Percentiles rank a stretch among this genome's conserved stretches.
phyloP scores from a whole-genome alignment of 2,329 filamentous ascomycete genomes.

The Fusarium subglutinans region DNA sequence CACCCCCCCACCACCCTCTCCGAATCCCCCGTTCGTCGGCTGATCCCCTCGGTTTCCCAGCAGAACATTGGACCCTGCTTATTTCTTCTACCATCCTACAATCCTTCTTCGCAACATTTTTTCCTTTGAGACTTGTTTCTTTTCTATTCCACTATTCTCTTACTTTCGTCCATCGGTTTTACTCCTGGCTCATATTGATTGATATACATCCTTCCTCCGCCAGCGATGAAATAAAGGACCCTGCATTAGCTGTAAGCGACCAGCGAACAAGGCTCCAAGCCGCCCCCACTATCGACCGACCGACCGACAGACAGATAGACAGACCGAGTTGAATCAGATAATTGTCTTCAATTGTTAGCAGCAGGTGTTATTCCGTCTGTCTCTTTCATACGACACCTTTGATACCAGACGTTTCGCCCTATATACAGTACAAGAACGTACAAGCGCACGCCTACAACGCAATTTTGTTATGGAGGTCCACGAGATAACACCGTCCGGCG shows the following conservation, averaged over 20 bases:
- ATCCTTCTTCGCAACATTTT: conserved; percentile 23
- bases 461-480: conserved; percentile 38
- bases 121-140: conserved; percentile 5
- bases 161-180: background rate
- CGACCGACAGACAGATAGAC: background rate
- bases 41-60: conserved; percentile 36
- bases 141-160: conserved; percentile 7
- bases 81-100: background rate
- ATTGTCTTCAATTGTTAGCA: conserved; percentile 6
- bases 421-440: background rate
- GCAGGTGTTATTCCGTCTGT: background rate
- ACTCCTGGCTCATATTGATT: background rate
- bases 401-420: background rate
- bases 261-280: conserved; percentile 23
- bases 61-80: conserved; percentile 14
- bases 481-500: conserved; percentile 36
- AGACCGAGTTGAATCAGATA: conserved; percentile 8
- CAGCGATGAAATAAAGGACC: conserved; percentile 40
- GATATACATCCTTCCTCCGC: conserved; percentile 3
- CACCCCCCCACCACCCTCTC: conserved; percentile 37
- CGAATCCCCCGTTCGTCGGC: conserved; percentile 36
- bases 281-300: conserved; percentile 26
- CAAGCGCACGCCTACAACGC: background rate
- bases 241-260: conserved; percentile 25
- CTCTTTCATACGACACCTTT: background rate